These are phyloP conservation scores for Juncus inflexus DNA, from an alignment of 176 grass and related monocot species.

Conservation along the genomic window DNA sequence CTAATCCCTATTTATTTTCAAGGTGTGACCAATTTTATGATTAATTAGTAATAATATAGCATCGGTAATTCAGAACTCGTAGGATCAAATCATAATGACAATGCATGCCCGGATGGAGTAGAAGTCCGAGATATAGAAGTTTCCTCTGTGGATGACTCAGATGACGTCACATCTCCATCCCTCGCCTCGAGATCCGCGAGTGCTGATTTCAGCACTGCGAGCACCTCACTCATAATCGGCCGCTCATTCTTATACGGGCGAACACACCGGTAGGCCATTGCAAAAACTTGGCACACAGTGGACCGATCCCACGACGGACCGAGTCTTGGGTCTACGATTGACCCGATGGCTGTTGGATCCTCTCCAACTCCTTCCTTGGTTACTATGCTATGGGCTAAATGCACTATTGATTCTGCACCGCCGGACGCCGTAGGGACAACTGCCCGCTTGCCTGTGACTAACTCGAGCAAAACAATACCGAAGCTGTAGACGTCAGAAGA, in stretches of 20 bases:
- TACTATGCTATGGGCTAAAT: constrained; percentile 33
- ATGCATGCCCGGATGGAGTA: constrained; percentile 7
- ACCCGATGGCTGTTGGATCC: neutral
- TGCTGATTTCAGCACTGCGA: constrained; percentile 31
- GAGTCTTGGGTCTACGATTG: constrained; percentile 50
- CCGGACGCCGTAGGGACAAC: constrained; percentile 57
- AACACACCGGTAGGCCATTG: constrained; percentile 48
- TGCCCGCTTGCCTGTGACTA: constrained; percentile 52
- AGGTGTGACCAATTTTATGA: too few species aligned
- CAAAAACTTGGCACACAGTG: constrained; percentile 43
- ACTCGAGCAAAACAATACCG: constrained; percentile 40
- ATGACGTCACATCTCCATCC: neutral
- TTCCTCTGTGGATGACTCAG: constrained; percentile 14
- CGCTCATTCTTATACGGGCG: constrained; percentile 53
- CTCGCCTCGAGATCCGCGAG: constrained; percentile 37
- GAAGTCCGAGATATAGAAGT: constrained; percentile 9
- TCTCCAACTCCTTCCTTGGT: neutral
- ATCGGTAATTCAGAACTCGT: too few species aligned
- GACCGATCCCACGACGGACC: constrained; percentile 37
- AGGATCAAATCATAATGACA: too few species aligned
- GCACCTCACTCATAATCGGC: constrained; percentile 50
- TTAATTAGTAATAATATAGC: too few species aligned
- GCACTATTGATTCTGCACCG: constrained; percentile 52
- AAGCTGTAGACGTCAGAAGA: constrained; percentile 51
- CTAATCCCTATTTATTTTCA: too few species aligned